These are phyloP conservation scores for Kwoniella shandongensis DNA, from an alignment of 768 basidiomycete genomes.

Conservation along the genomic window DNA sequence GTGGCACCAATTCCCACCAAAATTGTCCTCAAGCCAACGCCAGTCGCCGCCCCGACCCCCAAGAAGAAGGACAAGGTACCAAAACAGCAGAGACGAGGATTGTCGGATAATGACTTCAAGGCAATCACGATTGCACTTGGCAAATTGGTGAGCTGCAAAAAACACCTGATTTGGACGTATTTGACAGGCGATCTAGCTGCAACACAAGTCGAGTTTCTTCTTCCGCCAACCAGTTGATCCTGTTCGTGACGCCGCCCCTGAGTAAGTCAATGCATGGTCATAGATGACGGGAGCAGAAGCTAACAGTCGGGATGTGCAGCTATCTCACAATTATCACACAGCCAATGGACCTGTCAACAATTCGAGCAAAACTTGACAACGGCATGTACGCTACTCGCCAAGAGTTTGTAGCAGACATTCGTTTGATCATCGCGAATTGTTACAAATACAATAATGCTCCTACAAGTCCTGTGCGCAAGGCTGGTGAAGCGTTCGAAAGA, in stretches of 20 bases:
- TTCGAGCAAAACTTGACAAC: slow-evolving; percentile 78
- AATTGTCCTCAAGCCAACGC: slow-evolving; percentile 28
- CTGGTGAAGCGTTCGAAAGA: slow-evolving; percentile 70
- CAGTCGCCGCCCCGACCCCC: neutral
- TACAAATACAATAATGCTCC: slow-evolving; percentile 72
- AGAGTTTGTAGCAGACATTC: slow-evolving; percentile 81
- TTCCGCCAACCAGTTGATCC: slow-evolving; percentile 95
- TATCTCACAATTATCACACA: slow-evolving; percentile 87
- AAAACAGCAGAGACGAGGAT: slow-evolving; percentile 73
- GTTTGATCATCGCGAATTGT: slow-evolving; percentile 82
- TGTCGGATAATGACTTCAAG: slow-evolving; percentile 71
- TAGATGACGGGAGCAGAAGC: neutral
- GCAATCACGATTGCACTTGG: slow-evolving; percentile 74
- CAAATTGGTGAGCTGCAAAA: slow-evolving; percentile 64
- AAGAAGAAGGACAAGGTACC: slow-evolving; percentile 57
- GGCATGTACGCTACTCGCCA: slow-evolving; percentile 83
- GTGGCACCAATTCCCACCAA: slow-evolving; percentile 21
- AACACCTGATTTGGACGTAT: slow-evolving; percentile 1
- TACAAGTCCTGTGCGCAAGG: slow-evolving; percentile 68
- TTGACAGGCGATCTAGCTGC: slow-evolving; percentile 47
- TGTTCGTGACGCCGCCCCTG: slow-evolving; percentile 83
- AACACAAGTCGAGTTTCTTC: slow-evolving; percentile 68
- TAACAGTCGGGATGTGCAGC: slow-evolving; percentile 55
- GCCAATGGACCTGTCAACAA: slow-evolving; percentile 92
- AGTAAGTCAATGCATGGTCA: slow-evolving; percentile 62